Base-by-base conservation (phyloP, 164 flowering plant genomes). In the Liriodendron chinense region DNA sequence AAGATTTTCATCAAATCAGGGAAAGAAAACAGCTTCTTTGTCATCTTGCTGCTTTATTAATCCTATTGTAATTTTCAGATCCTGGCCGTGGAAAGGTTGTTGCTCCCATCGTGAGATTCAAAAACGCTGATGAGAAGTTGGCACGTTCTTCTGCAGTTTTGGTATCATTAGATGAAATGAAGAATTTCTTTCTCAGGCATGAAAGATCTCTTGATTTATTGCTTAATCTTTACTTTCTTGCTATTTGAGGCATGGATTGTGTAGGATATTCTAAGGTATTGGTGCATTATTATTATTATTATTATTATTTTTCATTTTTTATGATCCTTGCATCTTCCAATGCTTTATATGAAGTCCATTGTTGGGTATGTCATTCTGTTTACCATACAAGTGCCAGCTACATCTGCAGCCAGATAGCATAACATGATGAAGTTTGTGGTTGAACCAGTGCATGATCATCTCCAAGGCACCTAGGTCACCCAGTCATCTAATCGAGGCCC, bases 21-120 rank as follows among this genome's bases (percentile, higher is more conserved):
- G 67, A 66, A 28, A 18, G 16, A 66, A 13, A 7, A 66, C 8
- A 34, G 69, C 69, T 8, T 25, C 18, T 64, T 64, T 13, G 25
- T 64, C 59, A 7, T 65, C 57, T 74, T 71, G 70, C 22, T 59
- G 75, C 62, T 59, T 65, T 47, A 47, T 72, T 57, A 12, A 47
- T 22, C 50, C 47, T 18, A n/a, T 56, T 8, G 22, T 9, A 22
- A 25, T 77, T 24, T 71, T 24, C 78, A 95, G 98, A 94, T 84
- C 98, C 99, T 72, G 91, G 96, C 68, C 88, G 86, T 63, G 86
- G 80, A 14, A 92, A 87, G 78, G 97, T 94, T 75, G 88, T 89
- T 73, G 94, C 97, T 76, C 97, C 99, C 43, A 80, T 96, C 62
- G 77, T 88, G 68, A 87, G 84, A 81, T 87, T 80, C 75, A 80